Evolutionary conservation across 2,329 filamentous ascomycete genomes (phyloP), one percentile per base, ranked within the genome.

Genomic region (Ustilaginoidea virens): DNA sequence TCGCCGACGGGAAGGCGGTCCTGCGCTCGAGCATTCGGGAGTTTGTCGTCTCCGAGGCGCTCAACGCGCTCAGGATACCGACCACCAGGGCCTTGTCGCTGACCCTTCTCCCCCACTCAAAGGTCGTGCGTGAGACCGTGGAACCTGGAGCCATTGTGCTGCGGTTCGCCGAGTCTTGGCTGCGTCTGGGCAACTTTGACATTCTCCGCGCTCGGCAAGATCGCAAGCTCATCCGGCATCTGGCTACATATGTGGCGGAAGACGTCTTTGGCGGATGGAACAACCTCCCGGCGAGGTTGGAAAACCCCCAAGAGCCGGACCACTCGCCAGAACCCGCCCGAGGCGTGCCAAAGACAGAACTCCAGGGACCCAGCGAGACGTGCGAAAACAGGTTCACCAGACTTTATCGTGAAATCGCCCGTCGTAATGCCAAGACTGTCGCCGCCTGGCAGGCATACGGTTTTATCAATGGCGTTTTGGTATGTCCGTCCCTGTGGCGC

Each of bases 391-490:
- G 87, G 18, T 98, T 90, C 49, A 65, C 79, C 1, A 69, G 86
- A 11, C 59, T 98, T 1, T 98, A 92, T 51, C 75, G 90, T 20
- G 85, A 92, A 45, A 75, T 98, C 32, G 74, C 75, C 4, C 73
- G 83, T 23, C 71, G 81, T 18, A 98, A 94, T 47, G 90, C 90
- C 1, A 63, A 67, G 33, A 92, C 80, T 0, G 86, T 96, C 2
- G 90, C 90, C 8, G 70, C 78, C 40, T 96, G 90, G 87, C 92
- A 98, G 58, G 85, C 83, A 0, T 96, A 96, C 46, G 90, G 83
- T n/a, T 98, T 98, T 58, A 96, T 92, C 67, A 98, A 98, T 45
- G 90, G 90, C 25, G 90, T 98, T 4, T 62, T 98, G 33, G 53
- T 56, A 39, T 37, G 47, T 38, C 8, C 6, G 9, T 2, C 8